phyloP scores from a whole-genome alignment of 331 rosid species.

The Telfairia occidentalis region DNA sequence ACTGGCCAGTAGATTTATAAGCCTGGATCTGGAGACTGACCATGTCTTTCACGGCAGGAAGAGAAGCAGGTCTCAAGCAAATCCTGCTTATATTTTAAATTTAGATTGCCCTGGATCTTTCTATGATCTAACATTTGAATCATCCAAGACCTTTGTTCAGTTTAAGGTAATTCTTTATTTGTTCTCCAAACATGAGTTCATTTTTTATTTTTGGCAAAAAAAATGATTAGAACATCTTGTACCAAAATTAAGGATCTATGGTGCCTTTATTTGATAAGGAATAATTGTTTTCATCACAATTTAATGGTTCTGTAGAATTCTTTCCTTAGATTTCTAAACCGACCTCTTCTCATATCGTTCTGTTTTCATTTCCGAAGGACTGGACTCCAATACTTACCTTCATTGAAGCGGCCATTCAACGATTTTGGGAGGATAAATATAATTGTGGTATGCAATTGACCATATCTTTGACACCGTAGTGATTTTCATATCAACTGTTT shows the following conservation, averaged over 20 bases:
- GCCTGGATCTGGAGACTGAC: constrained; percentile 29
- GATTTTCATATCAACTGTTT: constrained; percentile 12
- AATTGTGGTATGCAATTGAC: constrained; percentile 32
- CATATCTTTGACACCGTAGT: constrained; percentile 21
- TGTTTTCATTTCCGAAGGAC: neutral
- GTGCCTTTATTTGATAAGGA: neutral
- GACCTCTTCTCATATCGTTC: neutral
- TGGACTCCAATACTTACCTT: constrained; percentile 37
- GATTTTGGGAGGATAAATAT: constrained; percentile 41
- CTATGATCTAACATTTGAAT: constrained; percentile 70
- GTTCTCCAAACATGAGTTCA: neutral
- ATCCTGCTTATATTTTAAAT: constrained; percentile 67
- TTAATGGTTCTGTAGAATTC: neutral
- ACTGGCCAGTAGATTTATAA: constrained; percentile 49
- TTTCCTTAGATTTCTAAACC: neutral
- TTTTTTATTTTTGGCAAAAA: neutral
- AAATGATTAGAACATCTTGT: neutral
- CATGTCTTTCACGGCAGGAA: constrained; percentile 39
- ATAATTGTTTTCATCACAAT: neutral
- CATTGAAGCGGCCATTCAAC: constrained; percentile 42
- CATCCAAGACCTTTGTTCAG: constrained; percentile 70
- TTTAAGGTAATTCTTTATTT: constrained; percentile 57
- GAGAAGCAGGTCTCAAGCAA: constrained; percentile 51
- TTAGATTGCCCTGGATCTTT: constrained; percentile 61
- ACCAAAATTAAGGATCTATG: neutral